These are phyloP conservation scores for Camelina neglecta DNA, from an alignment of 345 rosid species.

Conservation along the genomic window DNA sequence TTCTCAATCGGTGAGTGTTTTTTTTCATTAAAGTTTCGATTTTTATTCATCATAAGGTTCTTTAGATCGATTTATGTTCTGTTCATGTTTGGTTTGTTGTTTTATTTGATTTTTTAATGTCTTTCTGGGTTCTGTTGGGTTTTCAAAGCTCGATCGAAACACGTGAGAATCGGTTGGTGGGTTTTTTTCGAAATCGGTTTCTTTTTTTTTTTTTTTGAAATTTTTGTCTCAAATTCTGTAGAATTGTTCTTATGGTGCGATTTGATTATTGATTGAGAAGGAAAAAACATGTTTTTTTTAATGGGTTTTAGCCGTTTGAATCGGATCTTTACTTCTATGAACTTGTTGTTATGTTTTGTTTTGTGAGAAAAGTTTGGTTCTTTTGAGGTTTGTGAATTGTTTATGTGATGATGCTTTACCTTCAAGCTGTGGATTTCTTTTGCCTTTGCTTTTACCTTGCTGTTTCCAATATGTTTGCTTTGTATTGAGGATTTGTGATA, in stretches of 20 bases:
- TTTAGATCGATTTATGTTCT: slow-evolving; percentile 27
- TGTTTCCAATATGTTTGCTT: slow-evolving; percentile 31
- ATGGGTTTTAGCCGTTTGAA: slow-evolving; percentile 24
- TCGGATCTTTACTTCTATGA: slow-evolving; percentile 29
- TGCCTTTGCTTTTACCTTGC: slow-evolving; percentile 24
- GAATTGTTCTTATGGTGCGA: slow-evolving; percentile 20
- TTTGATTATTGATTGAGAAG: neutral
- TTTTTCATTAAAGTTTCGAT: neutral
- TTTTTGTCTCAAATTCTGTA: neutral
- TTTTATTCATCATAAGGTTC: neutral
- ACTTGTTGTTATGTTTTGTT: slow-evolving; percentile 16
- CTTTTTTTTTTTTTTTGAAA: neutral
- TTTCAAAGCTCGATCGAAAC: slow-evolving; percentile 29
- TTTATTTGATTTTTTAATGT: neutral
- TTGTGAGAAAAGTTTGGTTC: neutral
- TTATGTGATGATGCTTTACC: slow-evolving; percentile 33
- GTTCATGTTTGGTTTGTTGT: neutral
- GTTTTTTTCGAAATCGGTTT: slow-evolving; percentile 1
- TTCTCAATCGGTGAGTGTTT: neutral
- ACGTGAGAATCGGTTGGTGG: slow-evolving; percentile 23
- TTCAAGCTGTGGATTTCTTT: slow-evolving; percentile 35
- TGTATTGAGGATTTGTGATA: slow-evolving; percentile 26
- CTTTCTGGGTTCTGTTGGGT: slow-evolving; percentile 8
- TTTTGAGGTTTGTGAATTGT: slow-evolving; percentile 1
- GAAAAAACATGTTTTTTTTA: neutral